These are phyloP conservation scores for Phytophthora cryptogea DNA, from an alignment of 352 stramenopile species.

Conservation along the genomic window DNA sequence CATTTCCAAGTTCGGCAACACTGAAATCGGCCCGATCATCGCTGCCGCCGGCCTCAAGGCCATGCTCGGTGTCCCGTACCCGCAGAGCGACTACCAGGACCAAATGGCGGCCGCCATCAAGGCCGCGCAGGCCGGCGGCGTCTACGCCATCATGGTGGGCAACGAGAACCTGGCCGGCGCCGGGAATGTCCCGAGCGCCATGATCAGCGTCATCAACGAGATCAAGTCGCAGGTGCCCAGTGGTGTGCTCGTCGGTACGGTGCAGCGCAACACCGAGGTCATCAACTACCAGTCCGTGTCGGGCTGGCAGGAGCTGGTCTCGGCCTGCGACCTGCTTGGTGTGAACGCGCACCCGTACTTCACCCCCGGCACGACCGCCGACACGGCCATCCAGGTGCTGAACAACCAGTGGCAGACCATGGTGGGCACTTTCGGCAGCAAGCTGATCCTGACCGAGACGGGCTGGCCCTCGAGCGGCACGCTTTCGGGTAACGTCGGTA, in stretches of 20 bases:
- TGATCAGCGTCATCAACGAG: constrained; percentile 44
- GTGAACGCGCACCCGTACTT: constrained; percentile 61
- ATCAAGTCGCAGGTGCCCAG: constrained; percentile 46
- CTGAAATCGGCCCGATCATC: constrained; percentile 47
- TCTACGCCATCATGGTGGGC: constrained; percentile 60
- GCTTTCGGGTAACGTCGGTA: constrained; percentile 35
- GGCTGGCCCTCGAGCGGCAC: constrained; percentile 43
- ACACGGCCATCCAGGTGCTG: constrained; percentile 35
- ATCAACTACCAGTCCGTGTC: constrained; percentile 20
- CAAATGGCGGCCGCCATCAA: constrained; percentile 43
- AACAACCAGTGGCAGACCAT: constrained; percentile 45
- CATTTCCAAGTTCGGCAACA: constrained; percentile 53
- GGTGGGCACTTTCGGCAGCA: constrained; percentile 26
- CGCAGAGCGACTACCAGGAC: constrained; percentile 36
- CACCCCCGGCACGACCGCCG: constrained; percentile 18
- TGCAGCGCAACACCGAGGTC: constrained; percentile 61
- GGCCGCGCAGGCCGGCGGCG: constrained; percentile 37
- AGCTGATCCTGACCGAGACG: constrained; percentile 50
- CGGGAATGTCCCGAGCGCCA: constrained; percentile 29
- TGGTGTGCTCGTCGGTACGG: constrained; percentile 52
- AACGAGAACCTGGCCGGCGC: constrained; percentile 55
- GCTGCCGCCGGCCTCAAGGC: constrained; percentile 41
- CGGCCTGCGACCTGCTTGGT: constrained; percentile 39
- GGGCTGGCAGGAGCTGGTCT: constrained; percentile 36
- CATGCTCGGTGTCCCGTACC: constrained; percentile 51